A percentile compares a stretch with the other conserved stretches of the same genome.
Evolutionary conservation across 768 basidiomycete genomes (phyloP).

Genomic region (Boletus edulis): DNA sequence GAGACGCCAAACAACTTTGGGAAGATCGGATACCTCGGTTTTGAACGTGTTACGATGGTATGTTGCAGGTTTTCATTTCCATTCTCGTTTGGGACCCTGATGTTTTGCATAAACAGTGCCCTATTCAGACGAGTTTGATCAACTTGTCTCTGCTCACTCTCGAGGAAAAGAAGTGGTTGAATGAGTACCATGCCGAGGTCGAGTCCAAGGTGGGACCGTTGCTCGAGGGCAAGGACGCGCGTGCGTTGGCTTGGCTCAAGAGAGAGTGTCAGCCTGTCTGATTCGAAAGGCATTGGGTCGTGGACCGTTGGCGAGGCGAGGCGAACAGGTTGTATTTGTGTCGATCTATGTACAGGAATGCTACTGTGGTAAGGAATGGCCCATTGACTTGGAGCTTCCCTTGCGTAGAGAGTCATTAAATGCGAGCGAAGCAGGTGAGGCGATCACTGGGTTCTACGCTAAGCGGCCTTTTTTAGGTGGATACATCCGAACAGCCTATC

Average conservation of each 20-base stretch:
- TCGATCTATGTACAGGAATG: neutral
- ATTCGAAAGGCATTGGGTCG: neutral
- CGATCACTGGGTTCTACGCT: no score
- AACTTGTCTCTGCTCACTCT: slow-evolving; percentile 57
- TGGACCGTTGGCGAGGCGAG: neutral
- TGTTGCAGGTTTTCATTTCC: slow-evolving; percentile 20
- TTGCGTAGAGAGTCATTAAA: no score
- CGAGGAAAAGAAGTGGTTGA: slow-evolving; percentile 79
- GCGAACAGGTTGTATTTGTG: neutral
- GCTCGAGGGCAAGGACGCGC: slow-evolving; percentile 40
- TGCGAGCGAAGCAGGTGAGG: no score
- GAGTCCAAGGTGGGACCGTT: slow-evolving; percentile 52
- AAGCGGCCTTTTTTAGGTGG: no score
- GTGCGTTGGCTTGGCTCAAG: slow-evolving; percentile 25
- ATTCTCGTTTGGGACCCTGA: neutral
- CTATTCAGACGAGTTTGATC: slow-evolving; percentile 84
- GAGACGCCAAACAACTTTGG: slow-evolving; percentile 80
- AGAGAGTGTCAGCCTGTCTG: slow-evolving; percentile 15
- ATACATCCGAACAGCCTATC: no score
- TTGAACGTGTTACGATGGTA: slow-evolving; percentile 89
- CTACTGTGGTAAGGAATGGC: no score
- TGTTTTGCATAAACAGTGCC: slow-evolving; percentile 44
- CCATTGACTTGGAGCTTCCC: no score
- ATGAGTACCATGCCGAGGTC: slow-evolving; percentile 79
- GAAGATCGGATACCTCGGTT: slow-evolving; percentile 74